These are phyloP conservation scores for Dioszegia aurantiaca DNA, from an alignment of 768 basidiomycete species.

Conservation along the genomic window DNA sequence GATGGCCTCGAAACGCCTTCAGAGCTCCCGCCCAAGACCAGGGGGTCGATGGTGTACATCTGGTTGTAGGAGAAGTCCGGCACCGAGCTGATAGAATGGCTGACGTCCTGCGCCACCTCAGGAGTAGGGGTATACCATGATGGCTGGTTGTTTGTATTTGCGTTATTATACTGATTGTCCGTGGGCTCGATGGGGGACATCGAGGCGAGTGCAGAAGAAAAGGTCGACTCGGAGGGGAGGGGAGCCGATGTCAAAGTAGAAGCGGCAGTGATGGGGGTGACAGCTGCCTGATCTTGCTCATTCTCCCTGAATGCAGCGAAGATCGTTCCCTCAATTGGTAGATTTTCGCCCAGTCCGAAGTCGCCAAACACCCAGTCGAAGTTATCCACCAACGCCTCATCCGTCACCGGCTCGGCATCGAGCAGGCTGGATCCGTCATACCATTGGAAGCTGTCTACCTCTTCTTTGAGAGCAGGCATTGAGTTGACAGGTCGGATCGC, in stretches of 20 bases:
- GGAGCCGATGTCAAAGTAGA: slow-evolving; percentile 17
- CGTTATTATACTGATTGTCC: slow-evolving; percentile 5
- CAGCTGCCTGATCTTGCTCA: neutral
- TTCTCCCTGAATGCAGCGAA: slow-evolving; percentile 34
- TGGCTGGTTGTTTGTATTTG: neutral
- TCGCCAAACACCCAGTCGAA: slow-evolving; percentile 40
- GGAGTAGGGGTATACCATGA: slow-evolving; percentile 2
- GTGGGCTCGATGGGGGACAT: slow-evolving; percentile 6
- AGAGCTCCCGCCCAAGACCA: slow-evolving; percentile 25
- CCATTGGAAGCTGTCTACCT: slow-evolving; percentile 29
- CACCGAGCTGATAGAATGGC: neutral
- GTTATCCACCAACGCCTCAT: slow-evolving; percentile 31
- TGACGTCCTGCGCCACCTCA: slow-evolving; percentile 7
- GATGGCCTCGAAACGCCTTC: slow-evolving; percentile 32
- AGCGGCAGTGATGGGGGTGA: slow-evolving; percentile 12
- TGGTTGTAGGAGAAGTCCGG: neutral
- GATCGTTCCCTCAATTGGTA: slow-evolving; percentile 28
- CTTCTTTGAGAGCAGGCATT: slow-evolving; percentile 45
- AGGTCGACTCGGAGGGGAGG: slow-evolving; percentile 2
- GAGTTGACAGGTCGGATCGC: slow-evolving; percentile 28
- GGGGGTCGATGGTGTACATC: slow-evolving; percentile 34
- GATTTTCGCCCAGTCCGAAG: slow-evolving; percentile 25
- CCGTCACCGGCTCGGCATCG: slow-evolving; percentile 14
- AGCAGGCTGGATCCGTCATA: slow-evolving; percentile 27
- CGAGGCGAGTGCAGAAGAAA: slow-evolving; percentile 1